Conservation (phyloP, 2,329 filamentous ascomycete species). For the Beauveria sp. region DNA sequence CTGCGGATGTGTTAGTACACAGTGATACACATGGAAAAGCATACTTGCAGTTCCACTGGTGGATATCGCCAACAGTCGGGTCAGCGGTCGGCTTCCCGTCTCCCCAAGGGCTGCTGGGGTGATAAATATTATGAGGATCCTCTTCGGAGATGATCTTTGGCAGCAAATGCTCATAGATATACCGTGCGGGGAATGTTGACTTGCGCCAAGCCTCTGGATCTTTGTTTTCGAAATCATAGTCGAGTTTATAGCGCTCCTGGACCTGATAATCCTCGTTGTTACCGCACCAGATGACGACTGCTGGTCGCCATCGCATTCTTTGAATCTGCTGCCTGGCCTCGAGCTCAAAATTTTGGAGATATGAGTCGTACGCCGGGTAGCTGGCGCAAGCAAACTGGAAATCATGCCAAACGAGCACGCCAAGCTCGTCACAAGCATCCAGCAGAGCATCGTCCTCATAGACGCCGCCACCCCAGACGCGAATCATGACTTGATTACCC, state of each 20-base stretch:
- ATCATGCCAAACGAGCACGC: conserved; percentile 71
- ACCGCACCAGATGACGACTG: conserved; percentile 66
- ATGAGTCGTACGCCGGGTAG: conserved; percentile 56
- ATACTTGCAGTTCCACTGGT: conserved; percentile 53
- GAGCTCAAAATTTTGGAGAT: conserved; percentile 49
- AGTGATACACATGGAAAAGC: neutral
- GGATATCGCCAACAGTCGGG: conserved; percentile 67
- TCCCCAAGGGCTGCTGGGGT: conserved; percentile 68
- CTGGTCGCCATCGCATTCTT: conserved; percentile 49
- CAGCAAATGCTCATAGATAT: conserved; percentile 70
- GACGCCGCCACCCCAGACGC: conserved; percentile 65
- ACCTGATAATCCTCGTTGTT: conserved; percentile 77
- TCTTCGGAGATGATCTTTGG: conserved; percentile 56
- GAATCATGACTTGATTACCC: conserved; percentile 68
- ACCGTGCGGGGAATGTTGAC: conserved; percentile 65
- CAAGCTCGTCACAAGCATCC: conserved; percentile 62
- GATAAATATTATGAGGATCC: conserved; percentile 58
- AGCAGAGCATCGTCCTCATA: conserved; percentile 66
- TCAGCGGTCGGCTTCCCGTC: conserved; percentile 50
- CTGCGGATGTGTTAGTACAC: conserved; percentile 15
- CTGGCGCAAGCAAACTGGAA: conserved; percentile 70
- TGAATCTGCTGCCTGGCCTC: conserved; percentile 58
- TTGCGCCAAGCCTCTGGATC: conserved; percentile 66
- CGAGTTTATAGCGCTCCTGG: conserved; percentile 59
- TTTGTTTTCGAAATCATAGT: conserved; percentile 66